Conservation (phyloP, 805 yeast genomes). For the Hemisphaericaspora nanyangensis region DNA sequence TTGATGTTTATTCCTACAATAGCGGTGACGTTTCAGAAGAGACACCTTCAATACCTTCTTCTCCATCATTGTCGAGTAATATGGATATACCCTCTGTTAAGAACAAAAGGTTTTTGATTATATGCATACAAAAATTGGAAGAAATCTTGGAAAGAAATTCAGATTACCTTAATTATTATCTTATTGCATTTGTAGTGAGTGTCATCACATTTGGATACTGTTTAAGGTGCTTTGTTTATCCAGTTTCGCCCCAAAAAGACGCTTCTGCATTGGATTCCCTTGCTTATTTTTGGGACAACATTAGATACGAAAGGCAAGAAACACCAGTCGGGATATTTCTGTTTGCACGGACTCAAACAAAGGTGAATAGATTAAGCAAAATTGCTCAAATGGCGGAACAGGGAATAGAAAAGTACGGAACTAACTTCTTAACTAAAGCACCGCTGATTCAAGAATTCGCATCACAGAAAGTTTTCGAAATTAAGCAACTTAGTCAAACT, state of each 20-base stretch:
- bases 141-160: slow-evolving; percentile 14
- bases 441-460: background rate
- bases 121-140: no score
- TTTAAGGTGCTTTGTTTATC: slow-evolving; percentile 3
- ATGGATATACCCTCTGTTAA: no score
- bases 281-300: slow-evolving; percentile 8
- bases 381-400: background rate
- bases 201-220: slow-evolving; percentile 4
- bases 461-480: background rate
- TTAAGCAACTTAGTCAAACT: background rate
- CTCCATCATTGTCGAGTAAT: no score
- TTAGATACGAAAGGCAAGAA: slow-evolving; percentile 10
- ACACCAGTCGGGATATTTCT: background rate
- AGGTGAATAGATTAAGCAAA: slow-evolving; percentile 1
- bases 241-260: background rate
- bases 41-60: no score
- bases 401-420: no score
- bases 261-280: slow-evolving; percentile 1
- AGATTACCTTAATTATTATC: slow-evolving; percentile 15
- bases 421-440: no score
- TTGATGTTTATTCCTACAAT: no score
- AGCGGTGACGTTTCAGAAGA: no score
- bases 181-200: slow-evolving; percentile 4
- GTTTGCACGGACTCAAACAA: slow-evolving; percentile 2
- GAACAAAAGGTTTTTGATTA: no score